A percentile compares a stretch with the other conserved stretches of the same genome.
Evolutionary conservation across 23 red algal genomes (phyloP).

Genomic region (Gracilariopsis chorda): DNA sequence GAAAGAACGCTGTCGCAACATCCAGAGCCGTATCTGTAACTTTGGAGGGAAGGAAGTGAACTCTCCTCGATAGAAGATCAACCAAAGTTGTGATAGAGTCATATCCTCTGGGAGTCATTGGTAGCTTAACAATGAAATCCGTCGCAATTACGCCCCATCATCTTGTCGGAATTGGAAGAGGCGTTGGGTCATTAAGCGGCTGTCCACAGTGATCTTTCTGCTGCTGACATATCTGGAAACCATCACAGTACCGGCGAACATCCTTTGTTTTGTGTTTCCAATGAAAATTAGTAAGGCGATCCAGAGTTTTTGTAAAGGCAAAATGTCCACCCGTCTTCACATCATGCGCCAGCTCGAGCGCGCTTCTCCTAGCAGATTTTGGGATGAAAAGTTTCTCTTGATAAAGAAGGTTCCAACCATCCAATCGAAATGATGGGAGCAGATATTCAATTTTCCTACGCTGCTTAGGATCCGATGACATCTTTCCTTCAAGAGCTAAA

Average conservation of each 20-base stretch:
- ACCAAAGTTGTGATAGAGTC: conserved; percentile 3
- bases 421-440: no score
- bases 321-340: background rate
- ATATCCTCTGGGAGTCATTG: background rate
- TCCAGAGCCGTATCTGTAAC: conserved; percentile 7
- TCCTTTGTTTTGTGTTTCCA: conserved; percentile 31
- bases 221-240: conserved; percentile 2
- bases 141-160: background rate
- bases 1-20: background rate
- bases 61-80: background rate
- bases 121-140: conserved; percentile 13
- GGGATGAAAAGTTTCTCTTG: background rate
- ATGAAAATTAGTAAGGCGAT: background rate
- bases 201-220: background rate
- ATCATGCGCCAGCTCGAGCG: background rate
- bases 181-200: background rate
- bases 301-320: conserved; percentile 1
- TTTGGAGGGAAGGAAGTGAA: background rate
- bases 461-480: no score
- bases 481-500: no score
- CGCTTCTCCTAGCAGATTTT: no score
- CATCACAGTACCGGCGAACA: background rate
- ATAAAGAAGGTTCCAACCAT: no score
- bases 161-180: background rate
- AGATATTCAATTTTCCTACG: no score